Percentiles rank a stretch among this genome's conserved stretches.
phyloP scores from a whole-genome alignment of 2,329 filamentous ascomycete genomes.

The Didymella segeticola region DNA sequence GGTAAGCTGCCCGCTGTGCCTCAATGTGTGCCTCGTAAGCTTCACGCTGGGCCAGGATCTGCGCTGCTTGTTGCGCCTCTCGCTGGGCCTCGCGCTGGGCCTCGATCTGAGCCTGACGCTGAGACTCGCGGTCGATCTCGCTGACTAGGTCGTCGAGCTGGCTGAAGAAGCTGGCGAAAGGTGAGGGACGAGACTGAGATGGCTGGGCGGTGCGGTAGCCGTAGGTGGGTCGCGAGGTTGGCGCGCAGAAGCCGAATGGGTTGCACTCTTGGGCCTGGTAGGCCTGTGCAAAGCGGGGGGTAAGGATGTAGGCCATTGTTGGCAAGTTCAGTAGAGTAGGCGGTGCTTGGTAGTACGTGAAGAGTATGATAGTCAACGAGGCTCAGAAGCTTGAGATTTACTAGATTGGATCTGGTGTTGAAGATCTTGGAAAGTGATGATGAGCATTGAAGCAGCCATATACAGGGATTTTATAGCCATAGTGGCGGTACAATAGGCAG shows the following conservation, averaged over 20 bases:
- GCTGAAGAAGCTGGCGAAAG: constrained; percentile 42
- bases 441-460: constrained; percentile 21
- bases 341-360: constrained; percentile 4
- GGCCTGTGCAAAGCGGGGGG: constrained; percentile 41
- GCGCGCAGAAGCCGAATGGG: constrained; percentile 37
- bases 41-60: constrained; percentile 33
- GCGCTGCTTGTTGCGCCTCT: constrained; percentile 25
- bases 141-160: constrained; percentile 42
- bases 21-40: constrained; percentile 33
- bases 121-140: constrained; percentile 41
- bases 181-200: constrained; percentile 22
- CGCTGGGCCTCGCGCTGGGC: constrained; percentile 28
- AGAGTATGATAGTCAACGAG: constrained; percentile 16
- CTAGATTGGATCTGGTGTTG: constrained; percentile 29
- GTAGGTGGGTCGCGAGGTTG: constrained; percentile 28
- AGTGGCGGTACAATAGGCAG: constrained; percentile 30
- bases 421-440: constrained; percentile 35
- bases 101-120: constrained; percentile 31
- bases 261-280: constrained; percentile 38
- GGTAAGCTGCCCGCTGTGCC: constrained; percentile 27
- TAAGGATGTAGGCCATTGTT: constrained; percentile 46
- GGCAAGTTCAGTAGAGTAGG: constrained; percentile 6
- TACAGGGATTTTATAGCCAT: constrained; percentile 44
- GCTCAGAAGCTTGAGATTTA: constrained; percentile 27
- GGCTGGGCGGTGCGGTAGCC: constrained; percentile 21